Evolutionary conservation across 768 basidiomycete species (phyloP).

Genomic region (Rickenella mellea): DNA sequence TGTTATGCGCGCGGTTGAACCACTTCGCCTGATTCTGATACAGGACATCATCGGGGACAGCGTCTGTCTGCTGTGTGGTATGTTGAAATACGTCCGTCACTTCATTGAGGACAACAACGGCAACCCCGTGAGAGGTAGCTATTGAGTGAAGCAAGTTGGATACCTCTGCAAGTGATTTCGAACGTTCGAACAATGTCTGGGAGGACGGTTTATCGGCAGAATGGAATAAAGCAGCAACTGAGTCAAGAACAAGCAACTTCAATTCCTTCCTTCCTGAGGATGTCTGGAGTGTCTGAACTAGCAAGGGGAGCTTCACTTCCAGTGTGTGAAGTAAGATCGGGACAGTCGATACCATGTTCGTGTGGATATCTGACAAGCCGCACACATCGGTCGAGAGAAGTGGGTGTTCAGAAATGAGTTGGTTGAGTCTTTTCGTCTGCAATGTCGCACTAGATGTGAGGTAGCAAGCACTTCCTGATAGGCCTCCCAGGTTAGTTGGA

Average conservation of each 20-base stretch:
- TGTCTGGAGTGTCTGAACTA: conserved; percentile 29
- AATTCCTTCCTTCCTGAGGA: conserved; percentile 41
- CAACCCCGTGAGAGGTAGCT: conserved; percentile 52
- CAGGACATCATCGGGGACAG: conserved; percentile 29
- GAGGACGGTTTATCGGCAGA: conserved; percentile 48
- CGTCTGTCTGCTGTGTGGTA: conserved; percentile 11
- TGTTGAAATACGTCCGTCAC: conserved; percentile 69
- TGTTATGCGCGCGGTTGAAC: conserved; percentile 59
- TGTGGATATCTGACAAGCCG: conserved; percentile 50
- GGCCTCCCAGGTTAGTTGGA: conserved; percentile 42
- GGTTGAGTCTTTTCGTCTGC: conserved; percentile 56
- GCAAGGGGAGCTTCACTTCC: conserved; percentile 40
- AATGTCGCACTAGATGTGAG: conserved; percentile 65
- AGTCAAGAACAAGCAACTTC: conserved; percentile 78
- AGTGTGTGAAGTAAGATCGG: conserved; percentile 47
- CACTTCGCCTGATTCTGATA: conserved; percentile 70
- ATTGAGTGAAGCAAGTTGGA: conserved; percentile 63
- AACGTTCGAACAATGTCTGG: conserved; percentile 59
- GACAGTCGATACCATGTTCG: conserved; percentile 45
- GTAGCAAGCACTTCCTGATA: conserved; percentile 65
- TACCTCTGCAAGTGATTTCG: conserved; percentile 57
- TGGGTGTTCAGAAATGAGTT: conserved; percentile 49
- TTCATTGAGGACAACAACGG: conserved; percentile 83
- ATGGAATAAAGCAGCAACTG: conserved; percentile 80
- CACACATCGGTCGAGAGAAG: conserved; percentile 33